phyloP scores from a whole-genome alignment of 345 rosid genomes.

The Viola odorata region DNA sequence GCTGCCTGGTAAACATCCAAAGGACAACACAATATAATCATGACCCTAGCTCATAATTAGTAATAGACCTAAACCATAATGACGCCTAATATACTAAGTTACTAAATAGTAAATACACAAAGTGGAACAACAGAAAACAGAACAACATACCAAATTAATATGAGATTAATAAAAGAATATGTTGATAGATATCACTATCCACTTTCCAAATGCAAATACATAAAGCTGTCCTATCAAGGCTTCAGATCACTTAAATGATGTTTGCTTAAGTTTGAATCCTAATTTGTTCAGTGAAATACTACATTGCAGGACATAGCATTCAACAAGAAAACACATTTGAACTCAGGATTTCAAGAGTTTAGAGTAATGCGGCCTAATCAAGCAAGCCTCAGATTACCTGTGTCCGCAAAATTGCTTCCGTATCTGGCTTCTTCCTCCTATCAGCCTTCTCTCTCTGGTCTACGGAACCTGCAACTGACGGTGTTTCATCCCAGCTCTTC shows the following conservation, averaged over 20 bases:
- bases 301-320: neutral
- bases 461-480: constrained; percentile 18
- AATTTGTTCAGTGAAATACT: neutral
- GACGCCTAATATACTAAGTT: too few species aligned
- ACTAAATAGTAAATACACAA: too few species aligned
- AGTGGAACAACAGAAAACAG: too few species aligned
- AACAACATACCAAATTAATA: too few species aligned
- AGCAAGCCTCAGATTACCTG: constrained; percentile 41
- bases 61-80: too few species aligned
- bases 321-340: too few species aligned
- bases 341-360: neutral
- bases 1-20: constrained; percentile 55
- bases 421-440: constrained; percentile 49
- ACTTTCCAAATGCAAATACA: neutral
- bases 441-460: constrained; percentile 46
- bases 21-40: neutral
- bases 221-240: neutral
- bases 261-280: neutral
- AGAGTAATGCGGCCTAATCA: too few species aligned
- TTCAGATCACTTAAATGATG: neutral
- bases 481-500: constrained; percentile 69
- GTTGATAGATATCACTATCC: too few species aligned
- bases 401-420: constrained; percentile 72
- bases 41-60: too few species aligned
- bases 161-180: too few species aligned